Evolutionary conservation across 139 green algal genomes (phyloP).

Genomic region (Chlorella sp.): DNA sequence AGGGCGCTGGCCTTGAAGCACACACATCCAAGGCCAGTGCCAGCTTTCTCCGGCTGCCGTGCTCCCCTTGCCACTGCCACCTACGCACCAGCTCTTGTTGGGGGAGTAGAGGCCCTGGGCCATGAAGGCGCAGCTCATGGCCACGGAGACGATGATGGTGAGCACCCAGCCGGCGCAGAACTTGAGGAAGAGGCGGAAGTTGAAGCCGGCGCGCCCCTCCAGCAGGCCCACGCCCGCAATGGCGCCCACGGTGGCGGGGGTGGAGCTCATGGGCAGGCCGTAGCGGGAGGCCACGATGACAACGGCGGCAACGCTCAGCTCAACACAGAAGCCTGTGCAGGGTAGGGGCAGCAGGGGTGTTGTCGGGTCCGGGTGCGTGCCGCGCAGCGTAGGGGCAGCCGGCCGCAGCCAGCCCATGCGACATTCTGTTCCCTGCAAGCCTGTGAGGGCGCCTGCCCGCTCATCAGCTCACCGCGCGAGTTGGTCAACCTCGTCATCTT

Average conservation of each 20-base stretch:
- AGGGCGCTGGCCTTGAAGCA: background rate
- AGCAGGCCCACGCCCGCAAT: conserved; percentile 61
- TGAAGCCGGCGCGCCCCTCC: conserved; percentile 53
- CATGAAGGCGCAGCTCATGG: conserved; percentile 29
- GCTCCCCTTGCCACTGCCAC: too few relatives aligned
- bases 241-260: conserved; percentile 41
- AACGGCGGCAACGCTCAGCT: conserved; percentile 64
- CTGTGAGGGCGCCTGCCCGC: too few relatives aligned
- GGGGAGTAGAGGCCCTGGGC: conserved; percentile 18
- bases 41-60: too few relatives aligned
- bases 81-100: background rate
- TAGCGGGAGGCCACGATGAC: conserved; percentile 63
- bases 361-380: too few relatives aligned
- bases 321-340: conserved; percentile 59
- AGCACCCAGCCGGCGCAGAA: conserved; percentile 31
- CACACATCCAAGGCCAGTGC: too few relatives aligned
- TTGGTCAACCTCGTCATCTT: conserved; percentile 68
- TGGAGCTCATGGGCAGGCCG: conserved; percentile 60
- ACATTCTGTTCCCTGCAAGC: too few relatives aligned
- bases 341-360: too few relatives aligned
- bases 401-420: too few relatives aligned
- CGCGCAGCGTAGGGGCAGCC: too few relatives aligned
- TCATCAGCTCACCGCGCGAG: conserved; percentile 50
- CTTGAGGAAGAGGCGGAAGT: conserved; percentile 49
- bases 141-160: conserved; percentile 33